These are phyloP conservation scores for Dictyostelium citrinum DNA, from an alignment of 78 protist species.

Conservation along the genomic window DNA sequence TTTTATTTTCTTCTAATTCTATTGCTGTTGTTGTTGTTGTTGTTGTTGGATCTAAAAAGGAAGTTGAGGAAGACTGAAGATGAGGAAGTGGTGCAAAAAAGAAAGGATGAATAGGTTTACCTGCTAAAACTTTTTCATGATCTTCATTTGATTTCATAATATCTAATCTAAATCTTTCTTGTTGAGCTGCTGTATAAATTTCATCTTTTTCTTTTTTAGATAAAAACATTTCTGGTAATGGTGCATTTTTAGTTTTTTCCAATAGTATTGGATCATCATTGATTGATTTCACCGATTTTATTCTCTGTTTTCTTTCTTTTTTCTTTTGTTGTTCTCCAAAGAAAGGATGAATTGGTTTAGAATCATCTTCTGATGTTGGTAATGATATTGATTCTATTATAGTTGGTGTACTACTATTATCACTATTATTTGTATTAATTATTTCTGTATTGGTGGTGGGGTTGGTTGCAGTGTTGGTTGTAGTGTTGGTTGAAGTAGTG, in stretches of 20 bases:
- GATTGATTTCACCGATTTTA: background rate
- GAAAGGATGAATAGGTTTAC: conserved; percentile 55
- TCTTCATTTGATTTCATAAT: conserved; percentile 40
- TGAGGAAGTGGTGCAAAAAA: conserved; percentile 4
- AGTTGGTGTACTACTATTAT: background rate
- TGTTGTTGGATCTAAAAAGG: no score
- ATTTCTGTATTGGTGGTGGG: no score
- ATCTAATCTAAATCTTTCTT: conserved; percentile 20
- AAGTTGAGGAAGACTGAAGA: background rate
- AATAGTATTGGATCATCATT: background rate
- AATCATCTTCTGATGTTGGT: background rate
- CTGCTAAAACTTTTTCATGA: background rate
- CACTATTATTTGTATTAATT: background rate
- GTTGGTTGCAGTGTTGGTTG: background rate
- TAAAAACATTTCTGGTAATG: conserved; percentile 32
- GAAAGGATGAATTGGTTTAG: conserved; percentile 38
- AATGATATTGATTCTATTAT: background rate
- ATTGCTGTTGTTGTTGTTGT: background rate
- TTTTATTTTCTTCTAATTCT: background rate
- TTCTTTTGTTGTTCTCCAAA: background rate
- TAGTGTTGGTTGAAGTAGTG: background rate
- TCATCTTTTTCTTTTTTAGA: conserved; percentile 19
- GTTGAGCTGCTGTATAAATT: background rate
- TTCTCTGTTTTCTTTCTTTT: background rate
- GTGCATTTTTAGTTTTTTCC: background rate